phyloP scores from a whole-genome alignment of 2,329 filamentous ascomycete genomes.

The Cladobotryum mycophilum region DNA sequence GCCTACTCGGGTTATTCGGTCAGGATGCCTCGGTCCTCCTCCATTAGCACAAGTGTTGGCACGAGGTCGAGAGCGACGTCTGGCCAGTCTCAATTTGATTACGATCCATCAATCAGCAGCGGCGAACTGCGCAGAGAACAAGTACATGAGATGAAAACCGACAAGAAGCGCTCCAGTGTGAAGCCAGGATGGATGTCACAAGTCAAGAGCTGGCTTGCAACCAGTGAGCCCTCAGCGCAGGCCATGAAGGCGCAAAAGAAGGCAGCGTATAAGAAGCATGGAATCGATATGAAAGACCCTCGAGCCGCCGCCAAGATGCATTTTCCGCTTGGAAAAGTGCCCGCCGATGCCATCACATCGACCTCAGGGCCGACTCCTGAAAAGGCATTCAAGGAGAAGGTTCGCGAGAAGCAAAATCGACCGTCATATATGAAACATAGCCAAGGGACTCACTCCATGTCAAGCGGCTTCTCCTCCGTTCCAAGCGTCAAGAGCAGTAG shows the following conservation, averaged over 20 bases:
- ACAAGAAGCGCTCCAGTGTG: conserved; percentile 21
- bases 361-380: conserved; percentile 41
- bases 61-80: conserved; percentile 10
- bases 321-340: conserved; percentile 39
- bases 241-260: conserved; percentile 42
- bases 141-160: conserved; percentile 2
- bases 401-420: conserved; percentile 25
- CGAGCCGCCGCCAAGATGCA: conserved; percentile 40
- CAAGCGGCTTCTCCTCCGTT: conserved; percentile 29
- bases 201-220: conserved; percentile 43
- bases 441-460: conserved; percentile 25
- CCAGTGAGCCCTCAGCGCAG: conserved; percentile 44
- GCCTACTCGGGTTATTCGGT: background rate
- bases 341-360: conserved; percentile 40
- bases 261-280: conserved; percentile 37
- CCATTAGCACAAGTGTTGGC: background rate
- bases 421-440: conserved; percentile 22
- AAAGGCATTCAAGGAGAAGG: conserved; percentile 32
- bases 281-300: conserved; percentile 38
- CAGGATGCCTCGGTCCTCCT: conserved; percentile 3
- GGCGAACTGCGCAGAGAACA: conserved; percentile 14
- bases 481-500: conserved; percentile 22
- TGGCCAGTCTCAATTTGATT: conserved; percentile 18
- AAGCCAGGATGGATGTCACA: conserved; percentile 35
- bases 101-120: conserved; percentile 17